phyloP scores from a whole-genome alignment of 768 basidiomycete genomes.

The Amanita rubescens region DNA sequence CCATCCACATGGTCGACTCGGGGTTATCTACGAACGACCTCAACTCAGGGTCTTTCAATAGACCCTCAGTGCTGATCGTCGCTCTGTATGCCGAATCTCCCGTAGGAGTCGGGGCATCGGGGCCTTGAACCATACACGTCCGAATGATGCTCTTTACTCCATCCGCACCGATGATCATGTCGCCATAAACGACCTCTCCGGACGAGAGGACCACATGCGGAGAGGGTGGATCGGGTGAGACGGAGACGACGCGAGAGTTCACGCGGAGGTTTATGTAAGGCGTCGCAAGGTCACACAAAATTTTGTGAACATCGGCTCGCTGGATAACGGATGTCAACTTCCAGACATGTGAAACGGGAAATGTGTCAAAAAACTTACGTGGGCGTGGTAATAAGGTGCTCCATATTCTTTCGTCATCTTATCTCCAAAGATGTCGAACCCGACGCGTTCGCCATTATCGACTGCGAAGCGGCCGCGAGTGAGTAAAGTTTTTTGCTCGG shows the following conservation, averaged over 20 bases:
- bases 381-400: constrained; percentile 28
- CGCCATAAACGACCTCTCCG: constrained; percentile 34
- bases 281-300: constrained; percentile 28
- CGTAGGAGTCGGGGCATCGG: constrained; percentile 40
- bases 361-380: constrained; percentile 17
- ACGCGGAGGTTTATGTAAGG: constrained; percentile 30
- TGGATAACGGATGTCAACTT: constrained; percentile 18
- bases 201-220: constrained; percentile 32
- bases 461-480: too few species aligned
- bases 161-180: constrained; percentile 43
- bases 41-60: constrained; percentile 47
- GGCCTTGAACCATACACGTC: constrained; percentile 40
- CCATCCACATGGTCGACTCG: constrained; percentile 57
- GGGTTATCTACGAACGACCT: constrained; percentile 39
- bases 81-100: constrained; percentile 62
- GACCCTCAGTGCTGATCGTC: constrained; percentile 34
- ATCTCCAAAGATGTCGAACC: constrained; percentile 21
- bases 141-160: constrained; percentile 44
- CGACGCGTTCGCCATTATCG: constrained; percentile 22
- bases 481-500: too few species aligned
- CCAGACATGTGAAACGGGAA: background rate
- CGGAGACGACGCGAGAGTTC: constrained; percentile 24
- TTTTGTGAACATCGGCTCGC: constrained; percentile 41
- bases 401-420: constrained; percentile 22
- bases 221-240: constrained; percentile 12